phyloP scores from a whole-genome alignment of 2,329 filamentous ascomycete species.

The Plectosphaerella sp. region DNA sequence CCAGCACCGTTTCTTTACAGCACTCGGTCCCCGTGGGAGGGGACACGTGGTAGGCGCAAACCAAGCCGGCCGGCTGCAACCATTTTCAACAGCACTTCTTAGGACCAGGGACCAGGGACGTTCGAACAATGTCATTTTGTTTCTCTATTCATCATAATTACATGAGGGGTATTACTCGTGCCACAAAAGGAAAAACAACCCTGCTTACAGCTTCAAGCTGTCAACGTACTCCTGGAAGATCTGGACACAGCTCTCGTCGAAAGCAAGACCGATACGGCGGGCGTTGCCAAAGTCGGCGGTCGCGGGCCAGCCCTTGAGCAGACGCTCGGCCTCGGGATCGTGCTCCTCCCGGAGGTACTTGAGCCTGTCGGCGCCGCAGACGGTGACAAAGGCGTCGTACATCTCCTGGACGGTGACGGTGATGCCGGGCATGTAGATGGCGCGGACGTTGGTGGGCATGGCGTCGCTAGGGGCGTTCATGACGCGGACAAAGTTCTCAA shows the following conservation, averaged over 20 bases:
- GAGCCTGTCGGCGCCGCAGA: constrained; percentile 49
- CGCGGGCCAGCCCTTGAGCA: background rate
- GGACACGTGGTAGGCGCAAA: too few relatives aligned
- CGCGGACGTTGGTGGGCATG: constrained; percentile 33
- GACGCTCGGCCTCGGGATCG: background rate
- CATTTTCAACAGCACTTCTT: too few relatives aligned
- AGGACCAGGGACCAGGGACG: too few relatives aligned
- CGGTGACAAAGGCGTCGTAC: constrained; percentile 41
- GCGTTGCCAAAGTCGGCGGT: constrained; percentile 1
- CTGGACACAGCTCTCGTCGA: constrained; percentile 3
- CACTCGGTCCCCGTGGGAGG: too few relatives aligned
- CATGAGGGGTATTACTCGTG: too few relatives aligned
- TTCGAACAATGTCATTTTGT: too few relatives aligned
- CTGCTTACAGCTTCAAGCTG: background rate
- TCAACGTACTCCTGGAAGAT: constrained; percentile 7
- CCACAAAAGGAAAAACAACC: background rate
- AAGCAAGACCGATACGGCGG: constrained; percentile 1
- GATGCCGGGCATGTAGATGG: constrained; percentile 48
- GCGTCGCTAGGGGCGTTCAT: constrained; percentile 33
- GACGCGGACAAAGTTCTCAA: constrained; percentile 39
- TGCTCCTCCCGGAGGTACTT: constrained; percentile 11
- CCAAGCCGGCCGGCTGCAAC: too few relatives aligned
- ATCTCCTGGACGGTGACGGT: constrained; percentile 49
- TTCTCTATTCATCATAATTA: too few relatives aligned
- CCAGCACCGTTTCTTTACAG: too few relatives aligned